These are phyloP conservation scores for Oryza rufipogon DNA, from an alignment of 176 grass and related monocot genomes.

Conservation along the genomic window DNA sequence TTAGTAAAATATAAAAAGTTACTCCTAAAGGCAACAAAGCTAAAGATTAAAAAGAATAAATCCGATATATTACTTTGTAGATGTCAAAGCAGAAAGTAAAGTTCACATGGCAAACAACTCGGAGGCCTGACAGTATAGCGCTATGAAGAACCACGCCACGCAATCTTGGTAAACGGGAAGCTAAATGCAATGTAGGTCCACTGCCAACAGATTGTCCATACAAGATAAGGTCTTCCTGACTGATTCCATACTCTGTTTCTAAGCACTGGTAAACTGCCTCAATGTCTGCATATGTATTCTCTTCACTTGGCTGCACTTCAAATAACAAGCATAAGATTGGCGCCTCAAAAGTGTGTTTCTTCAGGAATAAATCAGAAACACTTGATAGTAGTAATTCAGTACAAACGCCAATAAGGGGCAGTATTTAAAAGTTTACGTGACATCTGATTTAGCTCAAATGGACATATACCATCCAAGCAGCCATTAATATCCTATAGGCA, in stretches of 20 bases:
- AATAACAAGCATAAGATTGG: slow-evolving; percentile 44
- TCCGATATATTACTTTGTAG: slow-evolving; percentile 75
- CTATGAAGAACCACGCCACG: slow-evolving; percentile 96
- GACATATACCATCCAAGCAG: slow-evolving; percentile 1
- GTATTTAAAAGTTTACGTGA: slow-evolving; percentile 21
- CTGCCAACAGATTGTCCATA: slow-evolving; percentile 99
- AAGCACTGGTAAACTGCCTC: slow-evolving; percentile 97
- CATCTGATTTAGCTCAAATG: slow-evolving; percentile 40
- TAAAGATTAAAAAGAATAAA: not conserved
- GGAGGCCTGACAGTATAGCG: slow-evolving; percentile 92
- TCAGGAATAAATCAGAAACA: not conserved
- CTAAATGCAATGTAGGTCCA: slow-evolving; percentile 92
- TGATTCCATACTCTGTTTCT: slow-evolving; percentile 90
- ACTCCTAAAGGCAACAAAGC: slow-evolving; percentile 8
- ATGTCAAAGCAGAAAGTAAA: slow-evolving; percentile 98
- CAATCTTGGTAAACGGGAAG: slow-evolving; percentile 81
- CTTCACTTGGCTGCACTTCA: slow-evolving; percentile 78
- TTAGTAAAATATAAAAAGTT: slow-evolving; percentile 36
- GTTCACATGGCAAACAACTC: slow-evolving; percentile 97
- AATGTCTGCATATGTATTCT: slow-evolving; percentile 97
- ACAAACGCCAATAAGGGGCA: not conserved
- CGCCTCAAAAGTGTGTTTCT: slow-evolving; percentile 10
- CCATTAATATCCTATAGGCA: slow-evolving; percentile 3
- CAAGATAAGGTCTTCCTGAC: slow-evolving; percentile 95
- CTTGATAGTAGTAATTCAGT: not conserved